phyloP scores from a whole-genome alignment of 331 rosid species.

The Saraca asoca region DNA sequence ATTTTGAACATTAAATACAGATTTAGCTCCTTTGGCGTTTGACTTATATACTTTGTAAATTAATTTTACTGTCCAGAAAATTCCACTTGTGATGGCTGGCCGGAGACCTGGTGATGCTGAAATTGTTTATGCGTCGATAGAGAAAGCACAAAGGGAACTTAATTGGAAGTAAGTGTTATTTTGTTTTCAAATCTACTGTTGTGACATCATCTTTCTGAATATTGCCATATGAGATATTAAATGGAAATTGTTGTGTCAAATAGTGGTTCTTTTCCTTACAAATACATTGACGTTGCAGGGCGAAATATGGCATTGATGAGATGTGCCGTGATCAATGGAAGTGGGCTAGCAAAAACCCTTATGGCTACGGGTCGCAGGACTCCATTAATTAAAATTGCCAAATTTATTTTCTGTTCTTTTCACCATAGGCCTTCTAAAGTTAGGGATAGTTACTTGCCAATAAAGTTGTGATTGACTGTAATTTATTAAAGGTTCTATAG shows the following conservation, averaged over 20 bases:
- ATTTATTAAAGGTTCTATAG: too few species aligned
- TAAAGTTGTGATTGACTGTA: too few species aligned
- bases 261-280: background rate
- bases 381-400: slow-evolving; percentile 32
- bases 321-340: slow-evolving; percentile 99
- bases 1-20: background rate
- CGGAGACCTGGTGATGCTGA: slow-evolving; percentile 94
- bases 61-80: slow-evolving; percentile 55
- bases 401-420: slow-evolving; percentile 4
- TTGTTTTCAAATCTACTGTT: background rate
- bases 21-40: background rate
- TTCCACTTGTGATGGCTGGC: slow-evolving; percentile 77
- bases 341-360: slow-evolving; percentile 97
- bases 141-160: slow-evolving; percentile 83
- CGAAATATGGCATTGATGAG: slow-evolving; percentile 80
- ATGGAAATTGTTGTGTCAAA: background rate
- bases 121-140: slow-evolving; percentile 82
- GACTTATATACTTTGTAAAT: background rate
- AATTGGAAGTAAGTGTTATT: slow-evolving; percentile 78
- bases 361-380: slow-evolving; percentile 68
- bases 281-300: slow-evolving; percentile 55
- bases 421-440: slow-evolving; percentile 45
- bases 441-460: background rate
- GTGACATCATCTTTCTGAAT: too few species aligned
- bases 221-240: background rate